phyloP scores from a whole-genome alignment of 768 basidiomycete genomes.

The Vararia minispora region DNA sequence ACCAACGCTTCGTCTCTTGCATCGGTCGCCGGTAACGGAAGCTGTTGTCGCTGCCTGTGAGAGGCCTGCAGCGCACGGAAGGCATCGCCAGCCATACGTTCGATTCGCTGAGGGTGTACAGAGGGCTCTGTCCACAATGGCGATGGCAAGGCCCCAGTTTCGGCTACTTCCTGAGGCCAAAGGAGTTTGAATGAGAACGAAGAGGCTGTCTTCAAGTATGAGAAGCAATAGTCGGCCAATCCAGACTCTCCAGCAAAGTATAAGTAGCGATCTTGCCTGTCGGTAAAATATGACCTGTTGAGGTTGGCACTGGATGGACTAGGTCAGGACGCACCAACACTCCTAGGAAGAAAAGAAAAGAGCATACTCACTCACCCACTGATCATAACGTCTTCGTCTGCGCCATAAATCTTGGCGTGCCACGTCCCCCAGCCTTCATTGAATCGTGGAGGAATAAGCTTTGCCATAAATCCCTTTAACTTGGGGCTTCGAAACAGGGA shows the following conservation, averaged over 20 bases:
- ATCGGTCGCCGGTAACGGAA: no score
- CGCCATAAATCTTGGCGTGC: conserved; percentile 95
- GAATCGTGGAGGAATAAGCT: conserved; percentile 79
- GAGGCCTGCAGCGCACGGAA: conserved; percentile 58
- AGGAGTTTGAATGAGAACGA: conserved; percentile 60
- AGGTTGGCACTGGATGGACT: conserved; percentile 68
- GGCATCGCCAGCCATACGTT: conserved; percentile 43
- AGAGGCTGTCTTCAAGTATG: conserved; percentile 59
- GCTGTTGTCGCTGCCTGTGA: no score
- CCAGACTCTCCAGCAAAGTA: conserved; percentile 49
- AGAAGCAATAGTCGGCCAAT: conserved; percentile 75
- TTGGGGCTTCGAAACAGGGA: conserved; percentile 85
- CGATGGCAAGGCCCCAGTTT: conserved; percentile 18
- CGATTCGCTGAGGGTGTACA: conserved; percentile 61
- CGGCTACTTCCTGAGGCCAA: conserved; percentile 26
- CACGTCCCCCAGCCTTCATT: conserved; percentile 99
- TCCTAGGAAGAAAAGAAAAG: conserved; percentile 1
- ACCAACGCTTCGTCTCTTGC: conserved; percentile 44
- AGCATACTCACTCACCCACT: conserved; percentile 60
- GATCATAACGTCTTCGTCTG: conserved; percentile 85
- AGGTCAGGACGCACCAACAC: background rate
- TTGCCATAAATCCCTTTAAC: conserved; percentile 61
- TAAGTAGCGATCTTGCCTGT: conserved; percentile 92
- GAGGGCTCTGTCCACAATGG: conserved; percentile 58
- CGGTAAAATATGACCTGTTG: conserved; percentile 85